These are phyloP conservation scores for Leccinum variicolor DNA, from an alignment of 768 basidiomycete genomes.

Conservation along the genomic window DNA sequence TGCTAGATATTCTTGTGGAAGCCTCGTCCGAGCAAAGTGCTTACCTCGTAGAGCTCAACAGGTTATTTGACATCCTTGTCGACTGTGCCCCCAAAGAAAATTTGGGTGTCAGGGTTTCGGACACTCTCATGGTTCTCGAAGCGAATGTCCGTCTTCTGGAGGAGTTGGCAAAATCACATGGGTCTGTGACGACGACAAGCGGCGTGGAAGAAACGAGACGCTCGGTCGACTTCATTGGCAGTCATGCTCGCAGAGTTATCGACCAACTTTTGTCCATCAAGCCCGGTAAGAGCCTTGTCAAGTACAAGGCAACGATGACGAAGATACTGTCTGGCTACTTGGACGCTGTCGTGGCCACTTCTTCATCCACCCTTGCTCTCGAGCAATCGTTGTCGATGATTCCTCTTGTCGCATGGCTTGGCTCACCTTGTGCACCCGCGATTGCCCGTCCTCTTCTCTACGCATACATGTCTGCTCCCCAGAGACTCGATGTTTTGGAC, in stretches of 20 bases:
- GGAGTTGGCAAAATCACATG: constrained; percentile 1
- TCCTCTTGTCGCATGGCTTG: constrained; percentile 32
- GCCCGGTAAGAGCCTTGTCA: constrained; percentile 13
- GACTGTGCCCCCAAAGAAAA: constrained; percentile 34
- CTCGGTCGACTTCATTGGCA: constrained; percentile 28
- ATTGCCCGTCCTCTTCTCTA: constrained; percentile 42
- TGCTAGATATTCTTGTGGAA: constrained; percentile 55
- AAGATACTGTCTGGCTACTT: constrained; percentile 21
- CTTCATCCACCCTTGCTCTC: not conserved
- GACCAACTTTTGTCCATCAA: constrained; percentile 13
- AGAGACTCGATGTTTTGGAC: constrained; percentile 36
- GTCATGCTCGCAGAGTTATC: constrained; percentile 4
- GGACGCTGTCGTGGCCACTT: constrained; percentile 4
- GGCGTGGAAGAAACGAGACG: constrained; percentile 7
- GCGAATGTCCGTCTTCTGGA: constrained; percentile 39
- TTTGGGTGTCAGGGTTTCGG: constrained; percentile 33
- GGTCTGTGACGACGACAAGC: not conserved
- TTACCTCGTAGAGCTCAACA: constrained; percentile 53
- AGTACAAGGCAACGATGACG: constrained; percentile 10
- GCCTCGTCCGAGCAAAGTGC: constrained; percentile 27
- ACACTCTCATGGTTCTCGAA: constrained; percentile 42
- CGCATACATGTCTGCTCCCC: constrained; percentile 41
- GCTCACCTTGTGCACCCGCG: constrained; percentile 31
- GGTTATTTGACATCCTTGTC: constrained; percentile 43
- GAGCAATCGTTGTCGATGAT: constrained; percentile 16